Base-by-base conservation (phyloP, 352 stramenopile genomes). In the Phytopythium mirpurense region DNA sequence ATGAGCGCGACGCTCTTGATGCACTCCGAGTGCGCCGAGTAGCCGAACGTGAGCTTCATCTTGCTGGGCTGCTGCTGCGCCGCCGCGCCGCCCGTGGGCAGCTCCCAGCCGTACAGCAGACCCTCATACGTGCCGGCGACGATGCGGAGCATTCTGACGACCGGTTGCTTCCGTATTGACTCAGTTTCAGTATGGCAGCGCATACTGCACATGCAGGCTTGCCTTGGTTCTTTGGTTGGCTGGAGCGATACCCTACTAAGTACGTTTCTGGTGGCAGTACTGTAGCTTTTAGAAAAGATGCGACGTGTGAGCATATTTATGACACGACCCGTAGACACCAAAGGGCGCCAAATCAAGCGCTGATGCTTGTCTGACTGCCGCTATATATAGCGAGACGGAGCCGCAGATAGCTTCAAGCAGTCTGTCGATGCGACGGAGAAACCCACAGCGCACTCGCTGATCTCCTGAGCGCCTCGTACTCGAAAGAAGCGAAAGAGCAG, bases 21-120 rank as follows among this genome's bases (percentile, higher is more conserved):
- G 60, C 83, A 93, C 53, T 93, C 85, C 18, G 74, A 57, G 66
- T 95, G 85, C 42, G 83, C 85, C 34, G 79, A 69, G 59, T 92
- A 95, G 32, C 80, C 82, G 49, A 93, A 95, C 15, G 71, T 90
- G 43, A 94, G 77, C 67, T 90, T 93, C 68, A 94, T 86, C 57
- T 80, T 82, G 26, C 67, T 64, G 35, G 26, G 40, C 35, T 67
- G 65, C 29, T 58, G 59, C 16, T 68, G 63, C 32, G 60, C 44
- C 35, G 35, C 21, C 5, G 2, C 16, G 24, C 23, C 23, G 26
- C 56, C 58, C 37, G 64, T 70, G 37, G 69, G 65, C 46, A 79
- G 69, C 51, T 90, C 74, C 85, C 85, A 95, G 19, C 85, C 85
- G 59, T 93, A 93, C 26, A 95, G 68, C 41, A 92, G 74, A 51